Conservation (phyloP, 176 grass and related monocot species). For the Lolium rigidum region DNA sequence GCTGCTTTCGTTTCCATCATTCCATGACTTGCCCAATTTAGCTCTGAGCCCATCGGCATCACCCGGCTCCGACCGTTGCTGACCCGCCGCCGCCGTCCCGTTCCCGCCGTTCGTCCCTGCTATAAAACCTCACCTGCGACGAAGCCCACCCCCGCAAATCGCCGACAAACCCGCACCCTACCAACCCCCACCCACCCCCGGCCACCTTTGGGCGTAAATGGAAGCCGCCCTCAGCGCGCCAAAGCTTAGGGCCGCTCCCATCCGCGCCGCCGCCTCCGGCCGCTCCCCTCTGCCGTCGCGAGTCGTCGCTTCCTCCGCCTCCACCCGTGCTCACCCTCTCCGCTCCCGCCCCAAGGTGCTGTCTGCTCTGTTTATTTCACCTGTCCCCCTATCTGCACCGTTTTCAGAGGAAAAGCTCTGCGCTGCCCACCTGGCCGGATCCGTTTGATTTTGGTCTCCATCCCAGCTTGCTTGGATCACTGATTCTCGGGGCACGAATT, state of each 20-base stretch:
- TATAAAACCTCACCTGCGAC: neutral
- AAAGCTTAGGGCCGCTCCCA: neutral
- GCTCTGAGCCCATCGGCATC: neutral
- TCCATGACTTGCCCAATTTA: neutral
- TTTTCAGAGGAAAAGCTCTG: neutral
- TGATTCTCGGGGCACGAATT: neutral
- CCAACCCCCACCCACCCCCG: neutral
- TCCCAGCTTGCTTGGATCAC: no score
- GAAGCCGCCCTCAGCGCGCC: constrained; percentile 36
- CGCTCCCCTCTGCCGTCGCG: neutral
- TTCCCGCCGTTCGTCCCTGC: neutral
- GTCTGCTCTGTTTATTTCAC: neutral
- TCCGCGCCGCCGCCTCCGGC: neutral
- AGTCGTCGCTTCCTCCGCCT: neutral
- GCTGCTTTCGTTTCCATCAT: neutral
- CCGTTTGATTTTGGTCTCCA: neutral
- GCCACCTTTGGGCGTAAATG: constrained; percentile 31
- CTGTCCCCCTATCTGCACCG: neutral
- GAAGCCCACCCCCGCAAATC: neutral
- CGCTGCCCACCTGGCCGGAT: neutral
- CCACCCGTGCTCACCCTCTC: neutral
- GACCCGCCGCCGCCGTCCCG: neutral
- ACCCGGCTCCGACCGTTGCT: neutral
- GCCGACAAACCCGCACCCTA: no score
- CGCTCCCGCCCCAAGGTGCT: constrained; percentile 31